These are phyloP conservation scores for Trypanosoma boissoni DNA, from an alignment of 208 protist species.

Conservation along the genomic window DNA sequence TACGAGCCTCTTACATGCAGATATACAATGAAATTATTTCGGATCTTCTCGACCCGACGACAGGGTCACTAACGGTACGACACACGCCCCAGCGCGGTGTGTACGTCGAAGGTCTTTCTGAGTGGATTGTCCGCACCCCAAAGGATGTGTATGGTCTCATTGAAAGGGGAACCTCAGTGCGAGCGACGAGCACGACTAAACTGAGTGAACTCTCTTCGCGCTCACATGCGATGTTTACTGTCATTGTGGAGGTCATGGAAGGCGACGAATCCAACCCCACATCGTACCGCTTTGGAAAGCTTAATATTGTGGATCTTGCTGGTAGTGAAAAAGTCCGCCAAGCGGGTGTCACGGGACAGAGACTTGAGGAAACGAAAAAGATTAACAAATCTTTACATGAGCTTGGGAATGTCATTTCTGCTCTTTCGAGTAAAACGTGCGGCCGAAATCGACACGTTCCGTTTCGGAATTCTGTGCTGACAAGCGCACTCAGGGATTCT, in stretches of 20 bases:
- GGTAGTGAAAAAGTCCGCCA: slow-evolving; percentile 85
- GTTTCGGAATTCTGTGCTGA: slow-evolving; percentile 88
- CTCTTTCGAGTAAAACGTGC: slow-evolving; percentile 30
- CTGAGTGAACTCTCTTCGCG: slow-evolving; percentile 93
- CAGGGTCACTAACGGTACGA: slow-evolving; percentile 38
- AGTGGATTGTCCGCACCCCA: slow-evolving; percentile 86
- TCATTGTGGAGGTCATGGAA: slow-evolving; percentile 62
- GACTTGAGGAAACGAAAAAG: slow-evolving; percentile 84
- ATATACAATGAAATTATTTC: slow-evolving; percentile 92
- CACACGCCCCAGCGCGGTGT: slow-evolving; percentile 84
- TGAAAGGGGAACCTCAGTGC: slow-evolving; percentile 56
- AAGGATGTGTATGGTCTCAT: slow-evolving; percentile 92
- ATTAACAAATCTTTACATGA: slow-evolving; percentile 64
- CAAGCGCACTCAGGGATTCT: slow-evolving; percentile 74
- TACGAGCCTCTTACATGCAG: slow-evolving; percentile 81
- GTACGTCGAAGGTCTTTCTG: slow-evolving; percentile 90
- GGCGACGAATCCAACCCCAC: slow-evolving; percentile 44
- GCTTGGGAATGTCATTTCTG: slow-evolving; percentile 63
- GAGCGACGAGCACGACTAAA: slow-evolving; percentile 76
- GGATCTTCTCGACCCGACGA: slow-evolving; percentile 60
- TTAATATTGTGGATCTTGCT: slow-evolving; percentile 94
- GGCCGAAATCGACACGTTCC: slow-evolving; percentile 61
- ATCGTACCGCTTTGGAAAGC: slow-evolving; percentile 76
- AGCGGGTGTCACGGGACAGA: slow-evolving; percentile 70
- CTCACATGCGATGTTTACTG: slow-evolving; percentile 95